A percentile compares a stretch with the other conserved stretches of the same genome.
Conservation (phyloP, 805 yeast species). For the Pichia insulana region DNA sequence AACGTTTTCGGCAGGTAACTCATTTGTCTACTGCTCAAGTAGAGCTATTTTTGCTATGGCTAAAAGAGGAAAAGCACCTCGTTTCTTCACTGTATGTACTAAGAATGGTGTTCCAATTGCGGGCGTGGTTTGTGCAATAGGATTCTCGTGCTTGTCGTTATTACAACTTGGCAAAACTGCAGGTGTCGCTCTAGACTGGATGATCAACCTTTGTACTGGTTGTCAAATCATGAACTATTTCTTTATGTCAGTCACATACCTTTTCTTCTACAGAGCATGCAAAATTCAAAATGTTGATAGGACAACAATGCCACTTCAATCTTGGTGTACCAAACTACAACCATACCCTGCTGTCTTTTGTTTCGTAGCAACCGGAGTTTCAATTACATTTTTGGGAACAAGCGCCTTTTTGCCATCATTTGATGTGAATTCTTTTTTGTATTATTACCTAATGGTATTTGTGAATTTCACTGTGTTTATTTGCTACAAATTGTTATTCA, state of each 20-base stretch:
- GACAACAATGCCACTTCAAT: conserved; percentile 34
- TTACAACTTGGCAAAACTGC: conserved; percentile 31
- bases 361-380: conserved; percentile 27
- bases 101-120: conserved; percentile 47
- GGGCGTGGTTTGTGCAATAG: conserved; percentile 27
- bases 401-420: conserved; percentile 32
- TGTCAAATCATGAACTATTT: conserved; percentile 24
- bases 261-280: conserved; percentile 57
- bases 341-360: conserved; percentile 22
- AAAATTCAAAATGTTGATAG: conserved; percentile 45
- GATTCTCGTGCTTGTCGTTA: conserved; percentile 21
- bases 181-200: conserved; percentile 24
- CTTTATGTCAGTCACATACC: conserved; percentile 39
- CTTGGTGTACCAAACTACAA: conserved; percentile 31
- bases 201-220: conserved; percentile 26
- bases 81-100: conserved; percentile 51
- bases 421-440: conserved; percentile 31
- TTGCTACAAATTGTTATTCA: conserved; percentile 30
- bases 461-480: conserved; percentile 30
- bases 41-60: conserved; percentile 63
- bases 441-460: conserved; percentile 36
- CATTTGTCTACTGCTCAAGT: conserved; percentile 67
- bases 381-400: conserved; percentile 31
- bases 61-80: conserved; percentile 65
- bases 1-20: conserved; percentile 79